A percentile compares a stretch with the other conserved stretches of the same genome.
phyloP scores from a whole-genome alignment of 805 yeast genomes.

The Schwanniomyces occidentalis region DNA sequence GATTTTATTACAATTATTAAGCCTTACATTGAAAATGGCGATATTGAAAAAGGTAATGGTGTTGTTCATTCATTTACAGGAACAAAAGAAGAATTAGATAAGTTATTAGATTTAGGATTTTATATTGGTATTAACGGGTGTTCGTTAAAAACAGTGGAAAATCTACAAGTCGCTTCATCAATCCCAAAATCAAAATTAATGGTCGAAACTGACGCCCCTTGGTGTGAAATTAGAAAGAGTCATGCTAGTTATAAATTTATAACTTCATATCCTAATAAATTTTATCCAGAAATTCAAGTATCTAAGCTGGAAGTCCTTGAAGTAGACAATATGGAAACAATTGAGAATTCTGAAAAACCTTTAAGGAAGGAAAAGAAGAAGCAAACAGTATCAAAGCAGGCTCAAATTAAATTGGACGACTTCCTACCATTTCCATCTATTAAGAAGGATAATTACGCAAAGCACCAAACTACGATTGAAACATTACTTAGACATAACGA shows the following conservation, averaged over 20 bases:
- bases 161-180: constrained; percentile 58
- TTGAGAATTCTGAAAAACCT: too few species aligned
- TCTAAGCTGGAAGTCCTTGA: not conserved
- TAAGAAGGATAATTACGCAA: constrained; percentile 60
- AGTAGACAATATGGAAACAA: constrained; percentile 2
- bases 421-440: constrained; percentile 61
- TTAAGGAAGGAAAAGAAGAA: constrained; percentile 10
- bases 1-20: constrained; percentile 69
- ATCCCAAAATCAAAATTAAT: constrained; percentile 74
- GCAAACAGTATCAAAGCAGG: constrained; percentile 13
- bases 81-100: constrained; percentile 57
- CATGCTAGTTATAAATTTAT: constrained; percentile 71
- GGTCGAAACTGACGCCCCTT: constrained; percentile 96
- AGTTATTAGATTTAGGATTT: constrained; percentile 57
- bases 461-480: constrained; percentile 23
- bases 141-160: constrained; percentile 77
- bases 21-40: constrained; percentile 57
- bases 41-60: constrained; percentile 51
- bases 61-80: constrained; percentile 98
- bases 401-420: constrained; percentile 41
- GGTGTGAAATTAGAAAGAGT: constrained; percentile 91
- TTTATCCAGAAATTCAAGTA: constrained; percentile 43
- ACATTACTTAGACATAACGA: constrained; percentile 8
- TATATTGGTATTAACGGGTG: constrained; percentile 91
- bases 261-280: constrained; percentile 54